Base-by-base conservation (phyloP, 139 green algal species). In the Ostreobium quekettii region DNA sequence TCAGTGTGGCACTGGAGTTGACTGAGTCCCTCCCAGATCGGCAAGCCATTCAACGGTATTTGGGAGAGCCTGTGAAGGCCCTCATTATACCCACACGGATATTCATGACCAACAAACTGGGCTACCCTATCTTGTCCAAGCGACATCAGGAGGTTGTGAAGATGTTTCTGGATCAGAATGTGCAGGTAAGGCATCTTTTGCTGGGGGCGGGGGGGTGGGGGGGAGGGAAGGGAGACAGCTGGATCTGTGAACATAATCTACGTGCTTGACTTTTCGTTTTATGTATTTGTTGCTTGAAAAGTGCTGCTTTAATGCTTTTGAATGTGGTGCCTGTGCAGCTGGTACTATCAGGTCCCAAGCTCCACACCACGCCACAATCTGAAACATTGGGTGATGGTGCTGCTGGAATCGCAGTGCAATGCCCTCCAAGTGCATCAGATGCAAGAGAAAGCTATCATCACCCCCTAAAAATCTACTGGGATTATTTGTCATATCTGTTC, bases 401-500 rank as follows among this genome's bases (percentile, higher is more conserved):
- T n/a, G n/a, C n/a, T n/a, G n/a, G n/a, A n/a, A n/a, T n/a, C n/a
- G n/a, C n/a, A n/a, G n/a, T n/a, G n/a, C n/a, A n/a, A n/a, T n/a
- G n/a, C n/a, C n/a, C n/a, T n/a, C n/a, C n/a, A n/a, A n/a, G n/a
- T n/a, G n/a, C n/a, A n/a, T n/a, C n/a, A n/a, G n/a, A n/a, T n/a
- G n/a, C n/a, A n/a, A n/a, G n/a, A n/a, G n/a, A n/a, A n/a, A n/a
- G n/a, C n/a, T n/a, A n/a, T n/a, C n/a, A 11, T n/a, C 80, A 86
- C 66, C 66, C 72, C 15, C 69, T 98, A 65, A 67, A 79, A 1
- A 37, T 77, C 2, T 95, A 97, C 75, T 92, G 85, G 81, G 93
- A 97, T 71, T 99, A 98, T 71, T 66, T 97, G 6, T 88, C 80
- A 31, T 95, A 89, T 80, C 56, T 98, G 2, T 98, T 97, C 73